Base-by-base conservation (phyloP, 768 basidiomycete species). In the Rhizopogon roseolus region DNA sequence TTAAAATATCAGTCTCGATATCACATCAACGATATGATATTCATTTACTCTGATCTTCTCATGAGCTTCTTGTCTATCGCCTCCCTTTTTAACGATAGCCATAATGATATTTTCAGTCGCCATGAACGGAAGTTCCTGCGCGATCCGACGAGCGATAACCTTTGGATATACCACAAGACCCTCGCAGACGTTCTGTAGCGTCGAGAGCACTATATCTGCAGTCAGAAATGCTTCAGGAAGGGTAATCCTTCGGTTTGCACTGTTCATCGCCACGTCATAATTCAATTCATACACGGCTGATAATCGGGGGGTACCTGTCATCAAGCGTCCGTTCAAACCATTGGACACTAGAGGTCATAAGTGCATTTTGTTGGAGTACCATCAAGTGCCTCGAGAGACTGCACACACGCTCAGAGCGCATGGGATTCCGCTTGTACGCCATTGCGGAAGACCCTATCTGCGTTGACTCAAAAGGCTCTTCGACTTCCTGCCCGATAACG, bases 101-200 rank as follows among this genome's bases (percentile, higher is more conserved):
- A 99, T 98, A 73, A 98, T 98, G 71, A 99, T 81, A 70, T 99
- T 99, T 72, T 99, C 97, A 2, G 97, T 99, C 4, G 96, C 94
- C 97, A 99, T 98, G 81, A 98, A 98, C 1, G 97, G 97, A 34
- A 99, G 80, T 69, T 99, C 97, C 69, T 98, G 92, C 3, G 85
- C 71, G 68, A 99, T 95, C 37, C 93, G 85, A 40, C 93, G 84
- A 9, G 81, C 91, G 59, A 99, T 98, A 56, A 99, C 96, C 67
- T 83, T 87, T 9, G 97, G 97, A 70, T 98, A 98, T 52, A 99
- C 95, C n/a, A 98, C 94, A n/a, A 99, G 80, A 0, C 96, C 97
- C 72, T 98, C 97, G 3, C 90, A 90, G 63, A 99, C 88, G 69
- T 98, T 98, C 66, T 96, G 94, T 22, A 99, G 77, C 19, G 94